Conservation (phyloP, 2,329 filamentous ascomycete genomes). For the Aureobasidium sp. region DNA sequence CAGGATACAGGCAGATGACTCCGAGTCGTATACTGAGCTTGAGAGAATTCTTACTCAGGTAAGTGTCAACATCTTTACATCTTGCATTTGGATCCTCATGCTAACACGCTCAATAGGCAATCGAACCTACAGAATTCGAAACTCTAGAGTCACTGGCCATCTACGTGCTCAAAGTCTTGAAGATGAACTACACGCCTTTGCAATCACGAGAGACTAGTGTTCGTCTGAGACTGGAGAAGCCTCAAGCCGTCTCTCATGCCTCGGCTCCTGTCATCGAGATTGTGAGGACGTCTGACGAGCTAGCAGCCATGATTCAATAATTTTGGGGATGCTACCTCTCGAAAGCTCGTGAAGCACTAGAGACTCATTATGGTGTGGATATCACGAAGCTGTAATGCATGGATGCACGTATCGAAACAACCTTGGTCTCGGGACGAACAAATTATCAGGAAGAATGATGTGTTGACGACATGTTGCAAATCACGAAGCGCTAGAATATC, state of each 20-base stretch:
- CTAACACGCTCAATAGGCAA: constrained; percentile 26
- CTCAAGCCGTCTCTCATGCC: constrained; percentile 64
- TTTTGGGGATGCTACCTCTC: background rate
- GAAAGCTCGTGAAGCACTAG: background rate
- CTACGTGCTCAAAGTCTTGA: constrained; percentile 35
- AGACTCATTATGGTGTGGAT: background rate
- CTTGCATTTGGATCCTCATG: background rate
- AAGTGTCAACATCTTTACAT: constrained; percentile 21
- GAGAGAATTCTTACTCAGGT: constrained; percentile 59
- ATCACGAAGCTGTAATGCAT: background rate
- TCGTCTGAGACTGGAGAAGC: constrained; percentile 61
- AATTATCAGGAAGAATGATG: background rate
- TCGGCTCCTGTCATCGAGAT: constrained; percentile 65
- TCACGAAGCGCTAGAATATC: background rate
- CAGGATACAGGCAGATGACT: constrained; percentile 31
- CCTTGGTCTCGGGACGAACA: no score
- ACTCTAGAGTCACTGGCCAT: constrained; percentile 44
- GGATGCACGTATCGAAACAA: background rate
- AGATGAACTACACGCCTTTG: constrained; percentile 21
- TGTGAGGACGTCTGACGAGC: constrained; percentile 18
- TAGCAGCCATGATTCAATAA: constrained; percentile 3
- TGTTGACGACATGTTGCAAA: background rate
- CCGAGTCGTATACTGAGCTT: constrained; percentile 49
- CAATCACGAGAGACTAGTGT: constrained; percentile 40
- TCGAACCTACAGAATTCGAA: constrained; percentile 38